A percentile compares a stretch with the other conserved stretches of the same genome.
phyloP scores from a whole-genome alignment of 331 rosid species.

The Malus hybrid region DNA sequence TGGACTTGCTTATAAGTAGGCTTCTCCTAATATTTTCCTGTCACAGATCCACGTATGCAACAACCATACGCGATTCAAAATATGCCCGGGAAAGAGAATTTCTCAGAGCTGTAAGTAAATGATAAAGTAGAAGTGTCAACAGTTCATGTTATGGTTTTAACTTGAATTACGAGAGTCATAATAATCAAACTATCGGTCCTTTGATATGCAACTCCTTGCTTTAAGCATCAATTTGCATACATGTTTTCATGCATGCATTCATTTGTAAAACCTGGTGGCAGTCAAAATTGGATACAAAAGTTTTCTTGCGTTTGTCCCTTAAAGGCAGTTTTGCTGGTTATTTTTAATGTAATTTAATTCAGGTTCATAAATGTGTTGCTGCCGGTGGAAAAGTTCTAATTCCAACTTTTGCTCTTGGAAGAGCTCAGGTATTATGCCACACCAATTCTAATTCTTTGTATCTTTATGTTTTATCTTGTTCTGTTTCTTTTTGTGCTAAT shows the following conservation, averaged over 20 bases:
- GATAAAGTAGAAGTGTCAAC: not conserved
- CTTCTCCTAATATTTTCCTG: not conserved
- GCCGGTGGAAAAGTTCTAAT: slow-evolving; percentile 91
- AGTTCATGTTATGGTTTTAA: not conserved
- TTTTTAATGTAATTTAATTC: slow-evolving; percentile 5
- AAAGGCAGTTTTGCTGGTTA: not conserved
- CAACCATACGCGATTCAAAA: slow-evolving; percentile 82
- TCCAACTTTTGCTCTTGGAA: slow-evolving; percentile 93
- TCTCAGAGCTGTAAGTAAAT: slow-evolving; percentile 73
- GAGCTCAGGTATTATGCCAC: slow-evolving; percentile 71
- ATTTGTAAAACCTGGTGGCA: not conserved
- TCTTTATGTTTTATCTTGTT: not conserved
- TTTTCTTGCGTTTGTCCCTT: too few relatives aligned
- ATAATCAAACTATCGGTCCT: not conserved
- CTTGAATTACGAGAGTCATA: not conserved
- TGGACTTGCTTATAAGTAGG: not conserved
- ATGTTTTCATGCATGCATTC: not conserved
- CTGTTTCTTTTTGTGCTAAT: not conserved
- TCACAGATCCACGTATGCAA: slow-evolving; percentile 88
- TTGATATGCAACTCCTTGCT: not conserved
- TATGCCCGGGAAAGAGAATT: slow-evolving; percentile 86
- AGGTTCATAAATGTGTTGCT: slow-evolving; percentile 82
- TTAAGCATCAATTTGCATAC: not conserved
- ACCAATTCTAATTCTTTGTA: not conserved
- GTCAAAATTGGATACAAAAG: not conserved